A percentile compares a stretch with the other conserved stretches of the same genome.
Evolutionary conservation across 2,329 filamentous ascomycete species (phyloP).

Genomic region (Geoglossum cookeanum): DNA sequence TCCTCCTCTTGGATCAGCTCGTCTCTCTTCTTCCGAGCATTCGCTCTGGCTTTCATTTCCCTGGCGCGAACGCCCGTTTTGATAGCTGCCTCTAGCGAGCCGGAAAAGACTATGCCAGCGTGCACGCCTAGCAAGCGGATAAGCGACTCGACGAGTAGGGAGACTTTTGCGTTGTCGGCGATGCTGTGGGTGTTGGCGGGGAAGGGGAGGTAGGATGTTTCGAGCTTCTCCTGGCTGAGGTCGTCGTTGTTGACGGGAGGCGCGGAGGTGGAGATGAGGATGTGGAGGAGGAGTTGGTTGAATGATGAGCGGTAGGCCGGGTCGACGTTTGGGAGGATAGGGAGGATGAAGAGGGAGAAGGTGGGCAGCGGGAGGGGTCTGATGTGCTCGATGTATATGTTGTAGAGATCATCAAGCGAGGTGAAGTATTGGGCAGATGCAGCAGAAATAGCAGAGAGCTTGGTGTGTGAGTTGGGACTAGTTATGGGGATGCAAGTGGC

Average conservation of each 20-base stretch:
- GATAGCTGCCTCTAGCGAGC: conserved; percentile 25
- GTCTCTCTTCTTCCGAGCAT: not conserved
- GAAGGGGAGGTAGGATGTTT: conserved; percentile 44
- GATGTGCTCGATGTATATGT: conserved; percentile 36
- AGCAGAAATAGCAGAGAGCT: conserved; percentile 21
- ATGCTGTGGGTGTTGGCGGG: conserved; percentile 40
- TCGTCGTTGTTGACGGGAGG: conserved; percentile 19
- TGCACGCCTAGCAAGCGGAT: conserved; percentile 31
- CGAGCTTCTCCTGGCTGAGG: conserved; percentile 31
- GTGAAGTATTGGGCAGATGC: conserved; percentile 27
- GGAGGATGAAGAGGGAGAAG: conserved; percentile 36
- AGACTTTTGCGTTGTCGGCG: conserved; percentile 55
- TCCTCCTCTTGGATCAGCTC: conserved; percentile 15
- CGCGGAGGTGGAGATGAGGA: conserved; percentile 26
- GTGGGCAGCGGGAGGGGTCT: conserved; percentile 37
- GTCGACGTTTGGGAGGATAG: conserved; percentile 19
- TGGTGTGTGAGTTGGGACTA: not conserved
- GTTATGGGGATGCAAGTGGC: not conserved
- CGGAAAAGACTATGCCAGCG: conserved; percentile 3
- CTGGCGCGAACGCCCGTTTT: conserved; percentile 33
- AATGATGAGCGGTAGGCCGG: conserved; percentile 28
- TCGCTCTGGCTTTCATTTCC: conserved; percentile 21
- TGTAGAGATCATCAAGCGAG: conserved; percentile 36
- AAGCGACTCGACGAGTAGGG: conserved; percentile 46
- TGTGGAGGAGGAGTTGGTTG: conserved; percentile 31